phyloP scores from a whole-genome alignment of 208 protist genomes.

The Trypanosoma rangeli region DNA sequence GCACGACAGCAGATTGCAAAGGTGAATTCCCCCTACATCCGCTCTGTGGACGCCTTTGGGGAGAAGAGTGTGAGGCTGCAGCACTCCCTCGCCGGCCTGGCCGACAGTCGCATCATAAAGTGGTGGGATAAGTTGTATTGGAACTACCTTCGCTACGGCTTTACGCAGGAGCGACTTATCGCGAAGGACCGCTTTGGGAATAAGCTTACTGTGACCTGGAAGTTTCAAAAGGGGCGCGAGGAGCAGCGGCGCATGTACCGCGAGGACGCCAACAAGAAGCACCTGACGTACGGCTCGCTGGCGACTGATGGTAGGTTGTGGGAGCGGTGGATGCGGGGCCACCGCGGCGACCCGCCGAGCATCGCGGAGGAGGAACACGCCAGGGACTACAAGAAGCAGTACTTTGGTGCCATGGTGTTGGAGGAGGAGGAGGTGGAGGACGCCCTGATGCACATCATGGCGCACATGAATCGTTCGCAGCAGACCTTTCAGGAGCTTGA shows the following conservation, averaged over 20 bases:
- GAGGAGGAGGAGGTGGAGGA: constrained; percentile 91
- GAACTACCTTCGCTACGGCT: constrained; percentile 89
- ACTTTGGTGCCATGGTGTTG: constrained; percentile 82
- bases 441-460: constrained; percentile 83
- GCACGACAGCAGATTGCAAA: constrained; percentile 49
- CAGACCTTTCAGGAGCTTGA: constrained; percentile 86
- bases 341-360: constrained; percentile 81
- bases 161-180: constrained; percentile 88
- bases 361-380: constrained; percentile 83
- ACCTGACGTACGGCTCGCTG: constrained; percentile 83
- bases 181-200: constrained; percentile 91
- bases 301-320: constrained; percentile 85
- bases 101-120: constrained; percentile 83
- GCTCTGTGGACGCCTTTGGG: constrained; percentile 85
- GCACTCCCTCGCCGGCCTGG: constrained; percentile 83
- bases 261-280: constrained; percentile 80
- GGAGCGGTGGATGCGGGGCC: constrained; percentile 88
- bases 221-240: constrained; percentile 77
- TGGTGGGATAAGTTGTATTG: constrained; percentile 88
- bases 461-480: constrained; percentile 82
- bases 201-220: constrained; percentile 89
- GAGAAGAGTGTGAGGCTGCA: constrained; percentile 80
- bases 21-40: constrained; percentile 59
- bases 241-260: constrained; percentile 89
- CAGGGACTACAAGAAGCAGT: constrained; percentile 83